Percentiles rank a stretch among this genome's conserved stretches.
Evolutionary conservation across 192 early-diverging fungal species (phyloP).

Genomic region (Gamsiella multidivaricata): DNA sequence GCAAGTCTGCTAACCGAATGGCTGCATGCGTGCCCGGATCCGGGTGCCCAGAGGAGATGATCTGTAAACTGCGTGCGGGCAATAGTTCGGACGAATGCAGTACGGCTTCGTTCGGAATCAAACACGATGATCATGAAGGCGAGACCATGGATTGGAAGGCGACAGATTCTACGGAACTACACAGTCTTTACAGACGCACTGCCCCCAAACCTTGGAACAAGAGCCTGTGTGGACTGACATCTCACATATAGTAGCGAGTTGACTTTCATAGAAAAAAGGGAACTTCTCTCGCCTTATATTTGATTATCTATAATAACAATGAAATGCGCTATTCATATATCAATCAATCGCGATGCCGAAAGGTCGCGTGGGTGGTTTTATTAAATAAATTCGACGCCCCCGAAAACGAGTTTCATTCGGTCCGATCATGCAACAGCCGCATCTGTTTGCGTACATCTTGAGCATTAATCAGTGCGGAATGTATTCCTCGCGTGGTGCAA

Average conservation of each 20-base stretch:
- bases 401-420: no score
- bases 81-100: constrained; percentile 32
- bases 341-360: no score
- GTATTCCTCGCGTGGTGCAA: no score
- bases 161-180: not conserved
- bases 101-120: constrained; percentile 8
- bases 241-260: not conserved
- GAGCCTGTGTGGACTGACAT: constrained; percentile 10
- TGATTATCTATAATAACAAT: no score
- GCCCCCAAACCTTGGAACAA: constrained; percentile 18
- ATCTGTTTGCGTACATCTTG: no score
- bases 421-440: not conserved
- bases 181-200: constrained; percentile 17
- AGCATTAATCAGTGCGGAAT: no score
- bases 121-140: constrained; percentile 14
- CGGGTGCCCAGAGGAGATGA: constrained; percentile 23
- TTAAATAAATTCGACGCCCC: no score
- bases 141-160: not conserved
- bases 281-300: no score
- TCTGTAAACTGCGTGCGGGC: constrained; percentile 31
- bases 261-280: no score
- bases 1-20: constrained; percentile 41
- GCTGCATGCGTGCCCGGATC: constrained; percentile 18
- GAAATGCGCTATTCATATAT: no score
- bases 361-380: no score